Conservation (phyloP, 2,329 filamentous ascomycete species). For the Penicillium fuscoglaucum region DNA sequence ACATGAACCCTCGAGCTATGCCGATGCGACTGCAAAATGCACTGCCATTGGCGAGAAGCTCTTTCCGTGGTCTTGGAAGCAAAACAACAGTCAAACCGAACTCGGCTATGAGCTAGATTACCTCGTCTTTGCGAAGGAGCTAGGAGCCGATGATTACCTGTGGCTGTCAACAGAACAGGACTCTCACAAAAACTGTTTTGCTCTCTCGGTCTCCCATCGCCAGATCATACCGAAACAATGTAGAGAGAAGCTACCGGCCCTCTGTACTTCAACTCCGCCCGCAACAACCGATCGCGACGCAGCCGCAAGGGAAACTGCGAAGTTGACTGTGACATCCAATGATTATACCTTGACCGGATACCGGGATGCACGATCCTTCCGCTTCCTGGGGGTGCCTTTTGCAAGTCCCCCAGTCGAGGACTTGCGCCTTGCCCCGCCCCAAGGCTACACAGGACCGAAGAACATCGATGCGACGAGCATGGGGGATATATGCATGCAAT, state of each 20-base stretch:
- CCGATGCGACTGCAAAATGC: conserved; percentile 19
- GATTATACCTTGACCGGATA: conserved; percentile 28
- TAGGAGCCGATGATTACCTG: conserved; percentile 13
- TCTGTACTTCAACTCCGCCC: conserved; percentile 26
- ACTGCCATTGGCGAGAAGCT: conserved; percentile 27
- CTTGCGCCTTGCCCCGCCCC: conserved; percentile 45
- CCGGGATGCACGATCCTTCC: conserved; percentile 32
- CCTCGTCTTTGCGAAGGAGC: conserved; percentile 18
- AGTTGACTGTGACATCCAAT: conserved; percentile 18
- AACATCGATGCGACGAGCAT: conserved; percentile 33
- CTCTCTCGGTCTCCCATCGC: conserved; percentile 20
- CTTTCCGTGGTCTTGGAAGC: conserved; percentile 13
- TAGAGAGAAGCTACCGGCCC: conserved; percentile 16
- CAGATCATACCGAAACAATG: conserved; percentile 14
- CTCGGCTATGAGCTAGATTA: conserved; percentile 21
- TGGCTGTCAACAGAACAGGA: conserved; percentile 18
- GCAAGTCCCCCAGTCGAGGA: conserved; percentile 48
- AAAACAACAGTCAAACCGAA: conserved; percentile 13
- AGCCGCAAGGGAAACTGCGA: conserved; percentile 17
- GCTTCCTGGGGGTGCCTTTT: conserved; percentile 52
- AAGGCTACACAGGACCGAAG: conserved; percentile 27
- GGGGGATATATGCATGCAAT: conserved; percentile 25
- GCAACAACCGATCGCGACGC: conserved; percentile 22
- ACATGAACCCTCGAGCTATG: conserved; percentile 13
- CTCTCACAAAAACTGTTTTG: conserved; percentile 11